Base-by-base conservation (phyloP, 2,329 filamentous ascomycete genomes). In the Pseudocercospora vitis region DNA sequence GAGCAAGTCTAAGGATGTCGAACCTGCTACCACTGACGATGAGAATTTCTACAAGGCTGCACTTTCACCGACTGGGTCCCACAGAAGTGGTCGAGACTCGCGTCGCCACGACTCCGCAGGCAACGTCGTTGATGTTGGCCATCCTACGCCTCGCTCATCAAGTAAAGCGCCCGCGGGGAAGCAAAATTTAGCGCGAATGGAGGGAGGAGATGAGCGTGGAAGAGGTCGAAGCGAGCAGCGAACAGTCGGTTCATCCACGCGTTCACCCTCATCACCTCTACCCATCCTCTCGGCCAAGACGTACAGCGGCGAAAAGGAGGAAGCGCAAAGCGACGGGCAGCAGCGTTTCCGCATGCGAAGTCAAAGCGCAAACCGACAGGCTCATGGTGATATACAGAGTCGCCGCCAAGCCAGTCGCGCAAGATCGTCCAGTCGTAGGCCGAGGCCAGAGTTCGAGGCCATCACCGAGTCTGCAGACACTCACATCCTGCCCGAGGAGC, bases 191-290 rank as follows among this genome's bases (percentile, higher is more conserved):
- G 19, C 18, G 19, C 23, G 31, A 31, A 29, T 19, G 18, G 40
- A 50, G 12, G 31, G 51, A 4, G 42, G 40, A 7, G 60, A 61
- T 28, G 63, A 59, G 19, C 81, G 87, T 46, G 87, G 86, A 2
- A 80, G 87, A 59, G 87, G 86, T 2, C 80, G 87, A 58, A 87
- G 84, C 64, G 73, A 79, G 44, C 79, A 78, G 12, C 79, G 85
- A n/a, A 77, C 77, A 12, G 78, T 82, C 14, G 80, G 77, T 2
- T 82, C 83, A n/a, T 67, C 73, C 2, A 73, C 80, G 39, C 79
- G 84, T 46, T 96, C 91, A 1, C 91, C 91, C 1, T 87, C 88
- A 0, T 92, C 89, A 1, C 90, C 91, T 1, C 74, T 91, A 18
- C 88, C 90, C 3, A 86, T 92, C 76, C 83, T 87, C 11, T 75